These are phyloP conservation scores for Pseudogymnoascus sp. DNA, from an alignment of 2,329 filamentous ascomycete species.

Conservation along the genomic window DNA sequence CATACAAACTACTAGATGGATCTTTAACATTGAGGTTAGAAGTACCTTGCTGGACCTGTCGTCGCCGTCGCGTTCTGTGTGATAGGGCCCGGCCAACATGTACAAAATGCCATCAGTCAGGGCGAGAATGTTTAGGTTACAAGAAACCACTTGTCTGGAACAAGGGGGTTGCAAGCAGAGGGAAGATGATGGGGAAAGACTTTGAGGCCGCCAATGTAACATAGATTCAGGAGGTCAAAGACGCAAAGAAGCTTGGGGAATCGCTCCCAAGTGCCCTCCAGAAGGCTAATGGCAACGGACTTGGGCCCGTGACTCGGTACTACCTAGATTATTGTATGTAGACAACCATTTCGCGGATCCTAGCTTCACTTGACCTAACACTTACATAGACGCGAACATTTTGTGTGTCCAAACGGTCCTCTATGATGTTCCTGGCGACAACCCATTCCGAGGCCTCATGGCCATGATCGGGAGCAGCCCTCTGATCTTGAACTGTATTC, in stretches of 20 bases:
- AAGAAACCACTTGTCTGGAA: constrained; percentile 23
- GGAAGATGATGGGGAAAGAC: constrained; percentile 24
- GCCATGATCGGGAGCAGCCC: background rate
- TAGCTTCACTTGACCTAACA: background rate
- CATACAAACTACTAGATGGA: background rate
- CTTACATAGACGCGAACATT: background rate
- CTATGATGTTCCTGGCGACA: background rate
- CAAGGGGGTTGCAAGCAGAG: constrained; percentile 21
- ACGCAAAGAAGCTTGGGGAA: background rate
- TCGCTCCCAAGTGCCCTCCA: background rate
- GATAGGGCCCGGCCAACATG: constrained; percentile 20
- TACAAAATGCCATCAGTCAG: constrained; percentile 18
- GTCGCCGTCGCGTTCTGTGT: constrained; percentile 21
- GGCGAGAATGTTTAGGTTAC: constrained; percentile 22
- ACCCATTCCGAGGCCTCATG: background rate
- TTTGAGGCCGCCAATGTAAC: background rate
- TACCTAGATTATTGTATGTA: background rate
- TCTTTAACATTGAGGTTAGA: background rate
- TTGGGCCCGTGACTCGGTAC: background rate
- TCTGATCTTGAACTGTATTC: background rate
- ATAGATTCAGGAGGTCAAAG: background rate
- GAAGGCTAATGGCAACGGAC: background rate
- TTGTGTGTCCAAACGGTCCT: background rate
- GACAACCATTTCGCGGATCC: background rate
- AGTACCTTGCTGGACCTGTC: constrained; percentile 20